Evolutionary conservation across 2,329 filamentous ascomycete species (phyloP).

Genomic region (Calycina herbarum): DNA sequence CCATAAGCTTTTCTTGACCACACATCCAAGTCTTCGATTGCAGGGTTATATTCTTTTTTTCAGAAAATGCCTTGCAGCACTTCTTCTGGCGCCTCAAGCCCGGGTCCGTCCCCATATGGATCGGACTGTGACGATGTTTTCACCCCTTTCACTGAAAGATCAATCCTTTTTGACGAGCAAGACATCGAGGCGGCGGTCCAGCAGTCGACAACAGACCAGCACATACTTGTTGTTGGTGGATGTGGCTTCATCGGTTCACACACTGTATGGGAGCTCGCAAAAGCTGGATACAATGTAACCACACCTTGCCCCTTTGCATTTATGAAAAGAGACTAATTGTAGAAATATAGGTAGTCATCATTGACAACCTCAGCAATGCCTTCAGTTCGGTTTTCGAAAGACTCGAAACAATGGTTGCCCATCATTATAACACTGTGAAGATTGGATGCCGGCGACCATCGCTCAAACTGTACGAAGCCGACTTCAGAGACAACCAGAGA

Average conservation of each 20-base stretch:
- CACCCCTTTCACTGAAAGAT: slow-evolving; percentile 31
- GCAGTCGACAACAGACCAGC: slow-evolving; percentile 18
- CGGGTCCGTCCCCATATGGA: slow-evolving; percentile 22
- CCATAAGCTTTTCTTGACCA: slow-evolving; percentile 16
- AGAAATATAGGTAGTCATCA: slow-evolving; percentile 39
- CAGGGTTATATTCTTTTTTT: slow-evolving; percentile 10
- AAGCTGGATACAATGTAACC: slow-evolving; percentile 45
- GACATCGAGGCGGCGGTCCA: slow-evolving; percentile 26
- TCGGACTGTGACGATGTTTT: slow-evolving; percentile 26
- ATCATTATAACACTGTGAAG: slow-evolving; percentile 23
- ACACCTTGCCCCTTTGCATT: neutral
- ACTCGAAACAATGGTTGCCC: slow-evolving; percentile 25
- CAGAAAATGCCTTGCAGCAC: slow-evolving; percentile 26
- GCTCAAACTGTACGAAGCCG: slow-evolving; percentile 33
- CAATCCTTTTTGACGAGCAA: slow-evolving; percentile 27
- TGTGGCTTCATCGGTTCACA: slow-evolving; percentile 52
- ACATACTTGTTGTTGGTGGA: slow-evolving; percentile 47
- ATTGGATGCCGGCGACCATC: slow-evolving; percentile 24
- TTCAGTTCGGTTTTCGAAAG: slow-evolving; percentile 28
- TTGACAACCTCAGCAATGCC: slow-evolving; percentile 41
- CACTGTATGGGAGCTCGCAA: slow-evolving; percentile 49
- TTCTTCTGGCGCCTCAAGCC: slow-evolving; percentile 28
- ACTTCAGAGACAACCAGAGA: slow-evolving; percentile 31
- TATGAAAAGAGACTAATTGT: neutral
- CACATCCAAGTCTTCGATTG: slow-evolving; percentile 18